A percentile compares a stretch with the other conserved stretches of the same genome.
These are phyloP conservation scores for Centaurea solstitialis DNA, from an alignment of 129 eudicot species.

Conservation along the genomic window DNA sequence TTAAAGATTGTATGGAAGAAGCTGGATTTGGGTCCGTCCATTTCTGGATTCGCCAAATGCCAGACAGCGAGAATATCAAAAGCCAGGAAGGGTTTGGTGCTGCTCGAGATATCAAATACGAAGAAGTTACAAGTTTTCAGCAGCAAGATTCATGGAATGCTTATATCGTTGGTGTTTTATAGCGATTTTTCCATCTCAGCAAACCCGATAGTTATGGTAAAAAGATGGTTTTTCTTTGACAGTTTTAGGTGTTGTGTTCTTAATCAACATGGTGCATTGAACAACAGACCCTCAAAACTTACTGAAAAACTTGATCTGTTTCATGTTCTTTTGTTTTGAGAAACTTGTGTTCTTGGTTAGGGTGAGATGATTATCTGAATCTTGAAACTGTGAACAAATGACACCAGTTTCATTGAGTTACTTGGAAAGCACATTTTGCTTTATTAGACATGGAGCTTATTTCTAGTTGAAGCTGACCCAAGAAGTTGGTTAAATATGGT, in stretches of 20 bases:
- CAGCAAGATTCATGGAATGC: constrained; percentile 98
- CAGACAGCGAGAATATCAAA: constrained; percentile 67
- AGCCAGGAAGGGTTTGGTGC: constrained; percentile 69
- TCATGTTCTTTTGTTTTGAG: not conserved
- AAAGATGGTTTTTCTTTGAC: not conserved
- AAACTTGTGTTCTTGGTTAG: too few species aligned
- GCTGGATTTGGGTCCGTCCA: constrained; percentile 83
- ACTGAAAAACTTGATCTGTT: constrained; percentile 3
- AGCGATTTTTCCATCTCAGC: constrained; percentile 10
- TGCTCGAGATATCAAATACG: constrained; percentile 70
- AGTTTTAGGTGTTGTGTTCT: constrained; percentile 1
- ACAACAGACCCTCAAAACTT: not conserved
- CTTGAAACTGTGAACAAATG: not conserved
- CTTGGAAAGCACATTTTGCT: constrained; percentile 3
- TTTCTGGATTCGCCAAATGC: constrained; percentile 94
- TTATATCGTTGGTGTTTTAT: constrained; percentile 81
- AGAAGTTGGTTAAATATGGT: not conserved
- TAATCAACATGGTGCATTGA: constrained; percentile 5
- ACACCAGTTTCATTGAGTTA: not conserved
- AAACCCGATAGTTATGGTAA: not conserved
- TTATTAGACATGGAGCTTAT: not conserved
- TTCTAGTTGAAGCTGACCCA: not conserved
- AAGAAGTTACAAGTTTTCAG: constrained; percentile 84
- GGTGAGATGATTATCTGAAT: too few species aligned
- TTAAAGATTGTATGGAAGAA: constrained; percentile 90